phyloP scores from a whole-genome alignment of 257 asterid species.

The Fraxinus cuspidata region DNA sequence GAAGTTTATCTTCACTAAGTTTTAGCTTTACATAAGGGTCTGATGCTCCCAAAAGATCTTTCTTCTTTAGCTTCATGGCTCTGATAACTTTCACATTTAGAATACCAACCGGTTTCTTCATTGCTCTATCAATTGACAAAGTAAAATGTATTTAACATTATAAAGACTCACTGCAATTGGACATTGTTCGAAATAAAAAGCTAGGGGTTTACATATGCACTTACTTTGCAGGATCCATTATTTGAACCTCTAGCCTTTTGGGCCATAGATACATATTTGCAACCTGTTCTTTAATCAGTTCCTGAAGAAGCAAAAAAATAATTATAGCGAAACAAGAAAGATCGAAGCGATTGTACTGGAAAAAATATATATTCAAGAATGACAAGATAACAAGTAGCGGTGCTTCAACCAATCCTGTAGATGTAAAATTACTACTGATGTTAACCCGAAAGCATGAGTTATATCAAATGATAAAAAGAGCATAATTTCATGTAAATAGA shows the following conservation, averaged over 20 bases:
- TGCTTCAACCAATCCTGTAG: too few relatives aligned
- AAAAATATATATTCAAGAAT: too few relatives aligned
- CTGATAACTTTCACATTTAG: constrained; percentile 63
- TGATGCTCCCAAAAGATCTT: constrained; percentile 83
- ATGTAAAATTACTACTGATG: too few relatives aligned
- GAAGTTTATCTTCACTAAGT: constrained; percentile 65
- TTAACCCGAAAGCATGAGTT: too few relatives aligned
- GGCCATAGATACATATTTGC: constrained; percentile 98
- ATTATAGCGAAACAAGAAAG: not conserved
- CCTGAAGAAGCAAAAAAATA: constrained; percentile 41
- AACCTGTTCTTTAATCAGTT: constrained; percentile 81
- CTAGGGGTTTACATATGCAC: constrained; percentile 20
- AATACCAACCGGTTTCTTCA: constrained; percentile 87
- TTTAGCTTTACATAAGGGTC: constrained; percentile 95
- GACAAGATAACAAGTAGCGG: too few relatives aligned
- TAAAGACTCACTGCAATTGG: constrained; percentile 4
- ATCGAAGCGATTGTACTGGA: too few relatives aligned
- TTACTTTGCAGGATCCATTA: constrained; percentile 85
- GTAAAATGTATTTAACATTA: constrained; percentile 2
- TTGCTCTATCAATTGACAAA: constrained; percentile 58
- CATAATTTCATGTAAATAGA: too few relatives aligned
- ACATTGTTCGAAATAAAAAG: not conserved
- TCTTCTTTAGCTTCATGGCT: constrained; percentile 86
- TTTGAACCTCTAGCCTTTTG: constrained; percentile 82
- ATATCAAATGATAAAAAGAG: too few relatives aligned